Conservation (phyloP, 208 protist genomes). For the Blechomonas ayalai region DNA sequence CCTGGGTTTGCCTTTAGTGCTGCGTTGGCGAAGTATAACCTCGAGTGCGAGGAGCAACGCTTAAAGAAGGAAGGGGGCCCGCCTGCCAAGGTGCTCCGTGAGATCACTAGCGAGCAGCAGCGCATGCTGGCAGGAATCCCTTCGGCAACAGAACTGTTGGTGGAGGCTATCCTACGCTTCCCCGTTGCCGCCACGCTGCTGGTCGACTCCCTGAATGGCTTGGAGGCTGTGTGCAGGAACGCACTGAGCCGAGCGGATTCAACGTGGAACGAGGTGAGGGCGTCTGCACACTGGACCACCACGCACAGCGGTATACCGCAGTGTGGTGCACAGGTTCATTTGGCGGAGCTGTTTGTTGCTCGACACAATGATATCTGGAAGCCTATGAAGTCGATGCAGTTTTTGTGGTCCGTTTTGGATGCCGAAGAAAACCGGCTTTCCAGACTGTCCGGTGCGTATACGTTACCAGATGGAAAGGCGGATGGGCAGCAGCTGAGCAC, state of each 20-base stretch:
- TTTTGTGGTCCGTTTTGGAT: slow-evolving; percentile 12
- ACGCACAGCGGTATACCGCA: neutral
- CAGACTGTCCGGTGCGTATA: too few species aligned
- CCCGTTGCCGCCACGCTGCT: slow-evolving; percentile 44
- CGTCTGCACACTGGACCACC: neutral
- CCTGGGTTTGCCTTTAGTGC: slow-evolving; percentile 76
- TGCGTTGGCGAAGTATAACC: slow-evolving; percentile 61
- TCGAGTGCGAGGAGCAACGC: slow-evolving; percentile 38
- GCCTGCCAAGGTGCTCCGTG: slow-evolving; percentile 46
- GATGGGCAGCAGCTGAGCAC: too few species aligned
- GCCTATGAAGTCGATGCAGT: slow-evolving; percentile 18
- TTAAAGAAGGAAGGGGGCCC: slow-evolving; percentile 6
- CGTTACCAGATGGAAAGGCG: too few species aligned
- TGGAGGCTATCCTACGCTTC: slow-evolving; percentile 41
- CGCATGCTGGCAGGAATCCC: slow-evolving; percentile 19
- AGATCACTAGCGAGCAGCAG: slow-evolving; percentile 25
- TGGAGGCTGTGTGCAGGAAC: slow-evolving; percentile 16
- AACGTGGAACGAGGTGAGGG: slow-evolving; percentile 9
- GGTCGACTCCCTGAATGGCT: slow-evolving; percentile 33
- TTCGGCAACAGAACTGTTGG: slow-evolving; percentile 35
- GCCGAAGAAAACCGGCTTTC: too few species aligned
- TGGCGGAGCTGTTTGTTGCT: slow-evolving; percentile 45
- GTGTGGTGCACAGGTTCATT: slow-evolving; percentile 5
- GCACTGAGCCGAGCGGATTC: slow-evolving; percentile 7
- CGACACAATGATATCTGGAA: slow-evolving; percentile 79